A percentile compares a stretch with the other conserved stretches of the same genome.
Conservation (phyloP, 768 basidiomycete species). For the Tulasnella sp. region DNA sequence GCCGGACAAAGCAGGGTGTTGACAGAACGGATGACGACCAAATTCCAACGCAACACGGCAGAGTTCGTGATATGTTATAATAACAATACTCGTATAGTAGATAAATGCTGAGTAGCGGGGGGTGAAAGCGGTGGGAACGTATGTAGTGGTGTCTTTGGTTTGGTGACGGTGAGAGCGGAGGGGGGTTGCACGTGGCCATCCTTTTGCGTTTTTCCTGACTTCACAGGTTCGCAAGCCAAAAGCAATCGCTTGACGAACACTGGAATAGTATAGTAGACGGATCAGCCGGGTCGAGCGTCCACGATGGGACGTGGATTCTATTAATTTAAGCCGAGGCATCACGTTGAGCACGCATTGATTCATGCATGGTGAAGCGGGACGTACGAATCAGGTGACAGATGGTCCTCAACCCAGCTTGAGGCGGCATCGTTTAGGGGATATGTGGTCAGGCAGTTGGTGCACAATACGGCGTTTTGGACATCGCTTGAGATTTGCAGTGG, state of each 20-base stretch:
- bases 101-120: no score
- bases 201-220: no score
- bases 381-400: neutral
- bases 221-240: neutral
- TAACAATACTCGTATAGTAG: no score
- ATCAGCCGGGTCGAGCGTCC: neutral
- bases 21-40: no score
- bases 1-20: no score
- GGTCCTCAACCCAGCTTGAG: conserved; percentile 6
- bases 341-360: neutral
- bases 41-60: no score
- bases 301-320: neutral
- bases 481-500: neutral
- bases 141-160: no score
- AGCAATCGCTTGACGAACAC: conserved; percentile 1
- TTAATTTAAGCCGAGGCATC: neutral
- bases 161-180: no score
- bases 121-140: no score
- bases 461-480: neutral
- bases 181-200: no score
- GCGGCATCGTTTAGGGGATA: conserved; percentile 8
- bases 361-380: neutral
- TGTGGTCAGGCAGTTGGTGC: conserved; percentile 5
- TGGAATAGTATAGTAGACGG: neutral
- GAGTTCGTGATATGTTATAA: no score